Conservation (phyloP, 257 asterid genomes). For the Salvia splendens region DNA sequence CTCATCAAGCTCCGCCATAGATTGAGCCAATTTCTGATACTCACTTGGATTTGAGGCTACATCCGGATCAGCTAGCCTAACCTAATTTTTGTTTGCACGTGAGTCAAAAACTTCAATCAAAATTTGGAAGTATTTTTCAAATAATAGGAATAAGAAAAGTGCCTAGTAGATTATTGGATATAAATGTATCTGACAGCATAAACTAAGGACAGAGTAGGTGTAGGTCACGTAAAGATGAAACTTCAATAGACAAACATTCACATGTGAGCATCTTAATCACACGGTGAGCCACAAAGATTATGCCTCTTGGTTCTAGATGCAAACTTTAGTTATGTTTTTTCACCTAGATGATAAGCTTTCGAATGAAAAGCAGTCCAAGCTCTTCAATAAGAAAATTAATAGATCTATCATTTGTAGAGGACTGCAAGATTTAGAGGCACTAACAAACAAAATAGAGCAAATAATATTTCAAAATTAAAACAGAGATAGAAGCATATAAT, state of each 20-base stretch:
- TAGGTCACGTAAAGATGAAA: neutral
- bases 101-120: conserved; percentile 13
- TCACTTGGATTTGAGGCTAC: conserved; percentile 86
- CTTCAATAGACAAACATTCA: neutral
- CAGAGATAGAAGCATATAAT: too few species aligned
- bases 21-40: conserved; percentile 88
- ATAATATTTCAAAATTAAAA: too few species aligned
- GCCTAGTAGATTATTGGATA: conserved; percentile 23
- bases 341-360: neutral
- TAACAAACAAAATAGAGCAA: too few species aligned
- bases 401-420: too few species aligned
- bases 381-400: too few species aligned
- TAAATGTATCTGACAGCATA: neutral
- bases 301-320: conserved; percentile 10
- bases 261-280: conserved; percentile 25
- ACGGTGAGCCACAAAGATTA: conserved; percentile 7
- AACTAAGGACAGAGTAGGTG: neutral
- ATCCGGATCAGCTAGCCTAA: conserved; percentile 92
- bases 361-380: neutral
- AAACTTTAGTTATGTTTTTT: neutral
- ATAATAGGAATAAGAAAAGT: conserved; percentile 19
- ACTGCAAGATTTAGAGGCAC: conserved; percentile 12
- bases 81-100: conserved; percentile 43
- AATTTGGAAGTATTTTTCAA: conserved; percentile 22
- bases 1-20: conserved; percentile 95